Evolutionary conservation across 495 filamentous ascomycete genomes (phyloP).

Genomic region (Aspergillus indologenus): DNA sequence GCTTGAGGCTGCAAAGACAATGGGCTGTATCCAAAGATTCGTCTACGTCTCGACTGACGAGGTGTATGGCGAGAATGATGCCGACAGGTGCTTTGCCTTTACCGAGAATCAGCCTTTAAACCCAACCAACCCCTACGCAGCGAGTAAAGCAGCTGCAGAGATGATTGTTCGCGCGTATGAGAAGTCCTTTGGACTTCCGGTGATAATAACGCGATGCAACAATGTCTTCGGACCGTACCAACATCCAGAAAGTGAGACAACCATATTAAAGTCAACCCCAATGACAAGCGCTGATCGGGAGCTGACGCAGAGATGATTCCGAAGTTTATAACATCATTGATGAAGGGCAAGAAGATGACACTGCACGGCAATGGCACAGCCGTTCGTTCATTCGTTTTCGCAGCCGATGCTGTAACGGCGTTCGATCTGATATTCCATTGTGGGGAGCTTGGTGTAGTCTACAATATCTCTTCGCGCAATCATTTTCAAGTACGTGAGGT

Average conservation of each 20-base stretch:
- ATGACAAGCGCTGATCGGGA: not conserved
- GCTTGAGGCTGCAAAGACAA: no score
- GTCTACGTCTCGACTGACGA: no score
- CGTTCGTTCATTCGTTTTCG: constrained; percentile 3
- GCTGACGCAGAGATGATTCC: constrained; percentile 8
- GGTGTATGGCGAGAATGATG: no score
- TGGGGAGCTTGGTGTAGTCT: not conserved
- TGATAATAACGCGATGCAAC: no score
- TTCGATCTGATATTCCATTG: constrained; percentile 6
- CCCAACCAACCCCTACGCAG: no score
- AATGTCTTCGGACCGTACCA: no score
- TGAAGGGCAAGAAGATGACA: not conserved
- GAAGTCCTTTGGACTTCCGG: no score
- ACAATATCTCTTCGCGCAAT: constrained; percentile 8
- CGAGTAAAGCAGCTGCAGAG: no score
- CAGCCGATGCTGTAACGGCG: constrained; percentile 1
- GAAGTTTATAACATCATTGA: constrained; percentile 3
- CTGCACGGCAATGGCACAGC: constrained; percentile 3
- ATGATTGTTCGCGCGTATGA: no score
- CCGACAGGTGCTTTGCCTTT: no score
- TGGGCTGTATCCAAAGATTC: no score
- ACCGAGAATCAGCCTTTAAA: no score
- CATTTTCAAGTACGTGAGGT: constrained; percentile 1
- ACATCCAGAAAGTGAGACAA: constrained; percentile 68
- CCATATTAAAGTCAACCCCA: not conserved